Evolutionary conservation across 208 protist species (phyloP).

Genomic region (Endotrypanum monterogeii): DNA sequence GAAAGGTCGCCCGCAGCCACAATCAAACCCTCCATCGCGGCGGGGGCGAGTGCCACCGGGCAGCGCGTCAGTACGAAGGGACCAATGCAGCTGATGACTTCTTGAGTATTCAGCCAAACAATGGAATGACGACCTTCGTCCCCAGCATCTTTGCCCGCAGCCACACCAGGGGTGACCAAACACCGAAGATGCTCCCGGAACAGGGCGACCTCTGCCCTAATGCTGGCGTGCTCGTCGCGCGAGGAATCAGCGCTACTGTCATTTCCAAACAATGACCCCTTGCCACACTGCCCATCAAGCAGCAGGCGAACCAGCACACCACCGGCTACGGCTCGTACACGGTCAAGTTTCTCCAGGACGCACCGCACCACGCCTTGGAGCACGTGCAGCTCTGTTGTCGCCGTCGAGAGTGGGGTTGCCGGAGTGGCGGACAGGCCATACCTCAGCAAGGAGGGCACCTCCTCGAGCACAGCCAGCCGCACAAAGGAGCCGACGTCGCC

Average conservation of each 20-base stretch:
- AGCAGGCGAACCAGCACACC: constrained; percentile 45
- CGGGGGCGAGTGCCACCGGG: constrained; percentile 40
- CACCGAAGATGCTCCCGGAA: constrained; percentile 14
- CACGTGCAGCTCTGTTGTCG: constrained; percentile 21
- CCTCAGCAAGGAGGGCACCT: constrained; percentile 53
- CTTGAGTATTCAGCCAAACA: constrained; percentile 40
- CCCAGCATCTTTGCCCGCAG: background rate
- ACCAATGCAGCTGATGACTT: constrained; percentile 49
- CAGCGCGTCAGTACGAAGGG: constrained; percentile 49
- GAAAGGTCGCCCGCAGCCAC: constrained; percentile 88
- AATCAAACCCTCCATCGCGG: constrained; percentile 80
- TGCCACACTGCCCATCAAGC: constrained; percentile 14
- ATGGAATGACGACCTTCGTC: background rate
- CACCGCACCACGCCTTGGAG: constrained; percentile 79
- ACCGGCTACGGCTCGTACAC: constrained; percentile 71
- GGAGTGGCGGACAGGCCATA: constrained; percentile 31
- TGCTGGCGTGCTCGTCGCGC: background rate
- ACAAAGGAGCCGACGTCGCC: constrained; percentile 98
- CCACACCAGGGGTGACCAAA: background rate
- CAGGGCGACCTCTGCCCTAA: constrained; percentile 5
- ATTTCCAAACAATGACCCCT: constrained; percentile 1
- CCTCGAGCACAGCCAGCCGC: constrained; percentile 86
- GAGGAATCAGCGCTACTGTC: background rate
- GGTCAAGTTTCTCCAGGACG: constrained; percentile 93
- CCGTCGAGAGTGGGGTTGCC: constrained; percentile 17